Evolutionary conservation across 768 basidiomycete species (phyloP).

Genomic region (Panellus pusillus): DNA sequence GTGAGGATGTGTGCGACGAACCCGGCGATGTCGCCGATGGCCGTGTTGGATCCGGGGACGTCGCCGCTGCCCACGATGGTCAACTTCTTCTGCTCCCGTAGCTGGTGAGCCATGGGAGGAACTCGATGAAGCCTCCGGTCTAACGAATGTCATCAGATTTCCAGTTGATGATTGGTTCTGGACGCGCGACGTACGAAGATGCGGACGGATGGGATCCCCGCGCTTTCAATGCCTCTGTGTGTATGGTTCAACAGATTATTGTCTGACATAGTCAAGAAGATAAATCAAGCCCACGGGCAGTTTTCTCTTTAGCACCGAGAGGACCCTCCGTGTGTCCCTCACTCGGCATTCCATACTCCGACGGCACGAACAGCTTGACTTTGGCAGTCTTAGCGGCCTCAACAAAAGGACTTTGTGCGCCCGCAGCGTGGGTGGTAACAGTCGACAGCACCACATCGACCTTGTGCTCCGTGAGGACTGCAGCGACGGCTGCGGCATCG

Average conservation of each 20-base stretch:
- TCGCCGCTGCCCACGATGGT: slow-evolving; percentile 33
- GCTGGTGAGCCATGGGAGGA: slow-evolving; percentile 30
- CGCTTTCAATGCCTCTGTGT: slow-evolving; percentile 30
- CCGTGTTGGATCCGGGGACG: slow-evolving; percentile 27
- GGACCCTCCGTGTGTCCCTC: slow-evolving; percentile 30
- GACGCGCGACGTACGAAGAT: slow-evolving; percentile 28
- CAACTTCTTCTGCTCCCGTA: slow-evolving; percentile 29
- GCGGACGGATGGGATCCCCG: slow-evolving; percentile 30
- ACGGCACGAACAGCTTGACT: slow-evolving; percentile 40
- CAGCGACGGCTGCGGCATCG: slow-evolving; percentile 26
- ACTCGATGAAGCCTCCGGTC: slow-evolving; percentile 34
- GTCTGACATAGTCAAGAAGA: no score
- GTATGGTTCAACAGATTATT: no score
- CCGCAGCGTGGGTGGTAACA: slow-evolving; percentile 25
- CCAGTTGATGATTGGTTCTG: neutral
- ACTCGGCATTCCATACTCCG: slow-evolving; percentile 37
- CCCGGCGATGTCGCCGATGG: slow-evolving; percentile 35
- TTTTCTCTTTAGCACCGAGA: slow-evolving; percentile 25
- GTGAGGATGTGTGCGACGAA: slow-evolving; percentile 33
- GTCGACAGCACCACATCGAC: slow-evolving; percentile 37
- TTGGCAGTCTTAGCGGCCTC: slow-evolving; percentile 37
- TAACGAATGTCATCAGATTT: slow-evolving; percentile 8
- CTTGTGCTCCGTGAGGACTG: slow-evolving; percentile 28
- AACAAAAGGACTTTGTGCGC: slow-evolving; percentile 28
- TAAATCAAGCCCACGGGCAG: slow-evolving; percentile 26